Base-by-base conservation (phyloP, 2,329 filamentous ascomycete genomes). In the Penicillium sp. region DNA sequence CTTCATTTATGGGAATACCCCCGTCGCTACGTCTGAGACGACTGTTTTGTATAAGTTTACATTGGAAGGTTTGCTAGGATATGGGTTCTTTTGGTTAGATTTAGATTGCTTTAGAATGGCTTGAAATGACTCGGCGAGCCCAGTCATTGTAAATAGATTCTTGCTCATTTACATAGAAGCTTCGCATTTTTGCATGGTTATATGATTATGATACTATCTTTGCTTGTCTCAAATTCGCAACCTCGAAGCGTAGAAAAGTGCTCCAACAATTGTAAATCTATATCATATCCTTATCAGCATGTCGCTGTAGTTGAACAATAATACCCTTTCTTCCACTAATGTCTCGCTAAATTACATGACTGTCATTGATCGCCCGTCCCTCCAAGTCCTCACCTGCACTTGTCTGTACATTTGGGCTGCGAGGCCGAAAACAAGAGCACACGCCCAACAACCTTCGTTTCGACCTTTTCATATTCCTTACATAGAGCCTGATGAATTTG, bases 81-180 rank as follows among this genome's bases (percentile, higher is more conserved):
- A 39, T 19, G 16, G 48, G 26, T 29, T 28, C 6, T 19, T 45
- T 31, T 29, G 43, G 14, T 33, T 43, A 18, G n/a, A 21, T 18
- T n/a, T 43, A 24, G n/a, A 26, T 23, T n/a, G 43, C 33, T 39
- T 46, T 40, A 39, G 46, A 52, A 52, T 50, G 39, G 51, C 46
- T 29, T 13, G 7, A 43, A 31, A 37, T 55, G 55, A 47, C 52
- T 48, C 16, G 47, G 43, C 16, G 14, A 26, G 33, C 33, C 33
- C 43, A 34, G 48, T 52, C 52, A 51, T 60, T 58, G 55, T 56
- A 56, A 46, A 58, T 60, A 60, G 37, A 59, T 51, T 29, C n/a
- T 29, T 31, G 42, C 42, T 45, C 26, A 40, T 50, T 45, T 45
- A 14, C 42, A 45, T 45, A 29, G 42, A 45, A 45, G 24, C 26